A percentile compares a stretch with the other conserved stretches of the same genome.
phyloP scores from a whole-genome alignment of 805 yeast genomes.

The Blastobotrys muscicola region DNA sequence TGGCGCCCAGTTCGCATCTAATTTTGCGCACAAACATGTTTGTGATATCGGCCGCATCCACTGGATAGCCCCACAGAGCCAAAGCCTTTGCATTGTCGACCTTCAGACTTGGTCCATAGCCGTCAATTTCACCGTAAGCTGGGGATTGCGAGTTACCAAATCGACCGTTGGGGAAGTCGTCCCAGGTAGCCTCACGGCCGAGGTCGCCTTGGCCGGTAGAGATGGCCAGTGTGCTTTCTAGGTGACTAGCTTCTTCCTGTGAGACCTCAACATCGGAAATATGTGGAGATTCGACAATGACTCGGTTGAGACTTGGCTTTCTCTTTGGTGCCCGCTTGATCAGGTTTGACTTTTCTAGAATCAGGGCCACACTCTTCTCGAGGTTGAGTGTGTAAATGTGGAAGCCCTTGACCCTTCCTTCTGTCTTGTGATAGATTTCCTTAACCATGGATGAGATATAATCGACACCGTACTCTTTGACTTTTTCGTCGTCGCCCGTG shows the following conservation, averaged over 20 bases:
- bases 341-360: slow-evolving; percentile 53
- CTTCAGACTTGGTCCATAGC: slow-evolving; percentile 88
- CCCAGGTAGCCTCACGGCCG: slow-evolving; percentile 93
- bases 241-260: slow-evolving; percentile 32
- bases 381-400: slow-evolving; percentile 90
- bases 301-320: slow-evolving; percentile 27
- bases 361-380: slow-evolving; percentile 84
- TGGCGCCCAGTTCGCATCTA: slow-evolving; percentile 59
- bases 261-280: slow-evolving; percentile 19
- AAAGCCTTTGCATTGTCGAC: slow-evolving; percentile 58
- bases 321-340: slow-evolving; percentile 25
- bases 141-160: slow-evolving; percentile 93
- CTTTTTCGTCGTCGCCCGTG: slow-evolving; percentile 66
- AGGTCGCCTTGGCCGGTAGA: slow-evolving; percentile 76
- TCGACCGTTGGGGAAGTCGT: slow-evolving; percentile 92
- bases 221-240: slow-evolving; percentile 52
- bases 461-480: slow-evolving; percentile 76
- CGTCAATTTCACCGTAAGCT: slow-evolving; percentile 96
- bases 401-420: slow-evolving; percentile 61
- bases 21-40: slow-evolving; percentile 62
- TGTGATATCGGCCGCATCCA: slow-evolving; percentile 47
- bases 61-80: slow-evolving; percentile 76
- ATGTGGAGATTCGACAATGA: slow-evolving; percentile 26
- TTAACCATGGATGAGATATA: slow-evolving; percentile 55
- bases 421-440: slow-evolving; percentile 34